Base-by-base conservation (phyloP, 2,329 filamentous ascomycete genomes). In the Botrytis cinerea region DNA sequence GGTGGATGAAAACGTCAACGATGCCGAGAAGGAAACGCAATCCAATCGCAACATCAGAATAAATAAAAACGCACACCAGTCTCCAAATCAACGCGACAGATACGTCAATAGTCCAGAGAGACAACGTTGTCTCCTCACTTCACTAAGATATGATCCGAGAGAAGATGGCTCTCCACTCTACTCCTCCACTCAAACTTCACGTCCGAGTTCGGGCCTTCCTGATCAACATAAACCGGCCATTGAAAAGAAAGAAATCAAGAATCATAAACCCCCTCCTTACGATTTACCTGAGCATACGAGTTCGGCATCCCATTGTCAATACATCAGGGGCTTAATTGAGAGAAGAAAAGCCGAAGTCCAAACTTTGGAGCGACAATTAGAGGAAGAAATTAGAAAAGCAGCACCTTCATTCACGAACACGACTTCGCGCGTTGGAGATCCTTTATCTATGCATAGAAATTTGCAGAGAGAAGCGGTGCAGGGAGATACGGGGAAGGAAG, bases 41-140 rank as follows among this genome's bases (percentile, higher is more conserved):
- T 61, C 22, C 10, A 16, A 61, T 38, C 5, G 20, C 22, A 25
- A 25, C 16, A 4, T 16, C 22, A 9, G 7, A 61, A 38, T 32
- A 32, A 38, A 38, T 6, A 61, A 61, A 4, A 32, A 7, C 2
- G 25, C 20, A 25, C 20, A 38, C 6, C 59, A 1, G 10, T 60
- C 32, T 7, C 5, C 20, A 38, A 22, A 1, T 25, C 14, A 4
- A 16, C 12, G 6, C 1, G 1, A 25, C 1, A 25, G 5, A 60
- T 60, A 9, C 2, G 10, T 35, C 32, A 6, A 14, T 20, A 35
- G 18, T n/a, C 32, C 2, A 40, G 60, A n/a, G 20, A 60, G 32
- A 35, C 22, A 1, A 35, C 8, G 18, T 4, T 14, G 22, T 38
- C 32, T 25, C 20, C 20, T 38, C 32, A 38, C 22, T 61, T 22